Base-by-base conservation (phyloP, 2,329 filamentous ascomycete species). In the Calonectria leucothoes region DNA sequence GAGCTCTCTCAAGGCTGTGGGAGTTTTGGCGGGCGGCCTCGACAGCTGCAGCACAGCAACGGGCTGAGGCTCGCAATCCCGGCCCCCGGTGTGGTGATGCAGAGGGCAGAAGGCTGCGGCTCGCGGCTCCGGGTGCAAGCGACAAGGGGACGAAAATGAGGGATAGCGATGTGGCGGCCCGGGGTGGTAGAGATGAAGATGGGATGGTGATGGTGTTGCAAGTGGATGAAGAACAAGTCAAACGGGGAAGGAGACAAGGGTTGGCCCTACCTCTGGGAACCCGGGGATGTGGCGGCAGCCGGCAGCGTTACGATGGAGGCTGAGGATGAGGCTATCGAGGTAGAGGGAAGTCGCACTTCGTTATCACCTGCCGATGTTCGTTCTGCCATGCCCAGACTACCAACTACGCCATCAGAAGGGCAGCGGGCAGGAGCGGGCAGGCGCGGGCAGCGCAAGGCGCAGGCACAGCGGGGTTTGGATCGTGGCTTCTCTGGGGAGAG, bases 381-480 rank as follows among this genome's bases (percentile, higher is more conserved):
- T 89, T 91, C 90, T 91, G 90, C 90, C 90, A 92, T 92, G 89
- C 84, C 84, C 83, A 81, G 88, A 90, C 90, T 57, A 72, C 70
- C 70, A 57, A 72, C 78, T 91, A 92, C 90, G 90, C 90, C 90
- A 92, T 92, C 84, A 87, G 89, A 86, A 88, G 86, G 84, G 85
- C 77, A 81, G 79, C 66, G 73, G 79, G 79, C 82, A 83, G 82
- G 82, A 82, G 81, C 79, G 79, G 80, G 70, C 57, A 74, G 69
- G 70, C 66, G 74, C 65, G 66, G 74, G 69, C 51, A 31, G 51
- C 68, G 66, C 69, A 75, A 61, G 69, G 78, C 77, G 76, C 73
- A 68, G 65, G 76, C 77, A 75, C 73, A 74, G 76, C 76, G 78
- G 74, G 72, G 77, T 79, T 57, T 45, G 45, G 59, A 66, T 64